A percentile compares a stretch with the other conserved stretches of the same genome.
Evolutionary conservation across 352 stramenopile species (phyloP).

Genomic region (Pythium phragmiticola): DNA sequence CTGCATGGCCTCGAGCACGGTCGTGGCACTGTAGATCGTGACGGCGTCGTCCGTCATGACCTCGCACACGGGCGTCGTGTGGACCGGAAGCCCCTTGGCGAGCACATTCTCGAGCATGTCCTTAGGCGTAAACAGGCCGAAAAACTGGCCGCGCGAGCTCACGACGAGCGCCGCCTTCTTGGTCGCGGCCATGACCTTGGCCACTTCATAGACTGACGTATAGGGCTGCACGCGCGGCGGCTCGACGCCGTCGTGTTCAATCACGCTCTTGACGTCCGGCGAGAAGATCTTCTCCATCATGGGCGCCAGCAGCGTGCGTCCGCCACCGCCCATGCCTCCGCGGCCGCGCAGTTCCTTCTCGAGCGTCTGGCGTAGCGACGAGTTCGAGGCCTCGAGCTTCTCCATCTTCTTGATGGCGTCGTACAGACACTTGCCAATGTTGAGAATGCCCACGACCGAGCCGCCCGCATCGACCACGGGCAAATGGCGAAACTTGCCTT

Average conservation of each 20-base stretch:
- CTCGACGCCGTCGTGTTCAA: constrained; percentile 76
- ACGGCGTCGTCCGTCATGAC: constrained; percentile 87
- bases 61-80: constrained; percentile 91
- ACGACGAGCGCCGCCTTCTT: constrained; percentile 95
- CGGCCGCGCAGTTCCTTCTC: constrained; percentile 75
- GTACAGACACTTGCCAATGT: constrained; percentile 99
- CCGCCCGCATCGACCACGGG: constrained; percentile 79
- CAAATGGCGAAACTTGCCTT: constrained; percentile 87
- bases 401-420: constrained; percentile 98
- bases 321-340: constrained; percentile 4
- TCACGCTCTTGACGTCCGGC: constrained; percentile 80
- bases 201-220: constrained; percentile 92
- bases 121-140: constrained; percentile 97
- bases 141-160: constrained; percentile 90
- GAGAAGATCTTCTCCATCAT: constrained; percentile 90
- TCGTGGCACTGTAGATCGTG: constrained; percentile 62
- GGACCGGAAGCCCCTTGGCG: constrained; percentile 88
- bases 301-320: constrained; percentile 53
- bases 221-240: constrained; percentile 81
- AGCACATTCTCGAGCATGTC: constrained; percentile 97
- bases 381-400: constrained; percentile 80
- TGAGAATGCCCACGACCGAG: constrained; percentile 94
- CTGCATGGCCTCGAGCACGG: constrained; percentile 87
- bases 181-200: constrained; percentile 92
- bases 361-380: constrained; percentile 67